Evolutionary conservation across 768 basidiomycete genomes (phyloP), one percentile per base, ranked within the genome.

Genomic region (Mycena kentingensis): DNA sequence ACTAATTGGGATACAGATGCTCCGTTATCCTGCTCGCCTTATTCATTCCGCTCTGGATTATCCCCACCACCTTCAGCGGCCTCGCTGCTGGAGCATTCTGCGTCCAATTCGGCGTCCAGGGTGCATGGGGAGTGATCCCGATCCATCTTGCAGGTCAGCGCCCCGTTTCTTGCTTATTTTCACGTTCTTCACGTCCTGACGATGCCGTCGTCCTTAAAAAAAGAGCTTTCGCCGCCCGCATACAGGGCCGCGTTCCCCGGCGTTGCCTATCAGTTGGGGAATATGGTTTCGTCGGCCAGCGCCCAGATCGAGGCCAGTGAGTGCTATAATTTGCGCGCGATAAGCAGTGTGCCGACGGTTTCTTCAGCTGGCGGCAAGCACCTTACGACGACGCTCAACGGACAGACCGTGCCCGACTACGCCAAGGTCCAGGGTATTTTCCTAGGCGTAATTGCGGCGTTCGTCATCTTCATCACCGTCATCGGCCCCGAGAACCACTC

Each of bases 371-470:
- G 88, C 28, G 86, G 81, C 18, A 75, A 77, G 25, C 70, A 84
- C 51, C 69, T 87, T 25, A 66, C 70, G 51, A 84, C 79, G 0
- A 81, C 75, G 4, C 66, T 85, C 34, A 60, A 75, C n/a, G 83
- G 83, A 1, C 60, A 64, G 5, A 56, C 61, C 21, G 81, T 84
- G 0, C 76, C 85, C 2, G 82, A 90, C 62, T 90, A 90, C 58
- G 87, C 85, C 2, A 84, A 80, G 67, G 89, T 90, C 4, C 89
- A 92, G 73, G 90, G 89, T 34, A 93, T 98, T 63, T 76, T 98
- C 31, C 86, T 97, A 39, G 94, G 93, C 7, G 77, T 80, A 22
- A 87, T 97, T 18, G 77, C 89, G 1, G 85, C 82, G 0, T 95
- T 87, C 57, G 82, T 91, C 36, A 69, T 96, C 38, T 25, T 92